Evolutionary conservation across 495 filamentous ascomycete genomes (phyloP).

Genomic region (Penicillium herquei): DNA sequence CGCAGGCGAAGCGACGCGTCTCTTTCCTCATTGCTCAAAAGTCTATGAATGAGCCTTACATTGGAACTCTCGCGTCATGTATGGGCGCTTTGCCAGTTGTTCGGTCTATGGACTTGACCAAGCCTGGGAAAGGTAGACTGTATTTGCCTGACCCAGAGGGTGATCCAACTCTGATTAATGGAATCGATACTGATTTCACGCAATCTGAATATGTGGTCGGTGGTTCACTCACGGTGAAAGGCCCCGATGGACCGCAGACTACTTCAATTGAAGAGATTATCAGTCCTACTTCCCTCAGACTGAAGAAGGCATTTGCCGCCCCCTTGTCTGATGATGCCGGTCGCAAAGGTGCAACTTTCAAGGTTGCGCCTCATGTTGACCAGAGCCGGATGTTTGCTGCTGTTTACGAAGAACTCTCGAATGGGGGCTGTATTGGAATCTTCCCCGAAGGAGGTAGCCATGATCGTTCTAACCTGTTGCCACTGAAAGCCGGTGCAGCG

Average conservation of each 20-base stretch:
- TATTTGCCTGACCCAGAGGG: constrained; percentile 85
- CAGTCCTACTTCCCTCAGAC: constrained; percentile 70
- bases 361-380: constrained; percentile 87
- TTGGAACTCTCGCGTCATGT: constrained; percentile 74
- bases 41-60: constrained; percentile 80
- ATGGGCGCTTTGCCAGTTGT: constrained; percentile 87
- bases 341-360: constrained; percentile 76
- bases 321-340: constrained; percentile 50
- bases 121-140: constrained; percentile 72
- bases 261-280: constrained; percentile 74
- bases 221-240: constrained; percentile 80
- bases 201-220: constrained; percentile 66
- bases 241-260: constrained; percentile 72
- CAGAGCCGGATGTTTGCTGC: constrained; percentile 89
- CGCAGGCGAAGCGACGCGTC: constrained; percentile 80
- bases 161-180: constrained; percentile 75
- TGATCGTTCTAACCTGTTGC: constrained; percentile 88
- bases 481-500: constrained; percentile 93
- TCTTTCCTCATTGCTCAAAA: constrained; percentile 91
- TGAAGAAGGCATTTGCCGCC: constrained; percentile 81
- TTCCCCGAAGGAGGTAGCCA: constrained; percentile 98
- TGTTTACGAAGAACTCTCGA: constrained; percentile 75
- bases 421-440: constrained; percentile 88
- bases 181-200: constrained; percentile 79
- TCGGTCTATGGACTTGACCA: constrained; percentile 83